Base-by-base conservation (phyloP, 2,329 filamentous ascomycete species). In the Colletotrichum salicis region DNA sequence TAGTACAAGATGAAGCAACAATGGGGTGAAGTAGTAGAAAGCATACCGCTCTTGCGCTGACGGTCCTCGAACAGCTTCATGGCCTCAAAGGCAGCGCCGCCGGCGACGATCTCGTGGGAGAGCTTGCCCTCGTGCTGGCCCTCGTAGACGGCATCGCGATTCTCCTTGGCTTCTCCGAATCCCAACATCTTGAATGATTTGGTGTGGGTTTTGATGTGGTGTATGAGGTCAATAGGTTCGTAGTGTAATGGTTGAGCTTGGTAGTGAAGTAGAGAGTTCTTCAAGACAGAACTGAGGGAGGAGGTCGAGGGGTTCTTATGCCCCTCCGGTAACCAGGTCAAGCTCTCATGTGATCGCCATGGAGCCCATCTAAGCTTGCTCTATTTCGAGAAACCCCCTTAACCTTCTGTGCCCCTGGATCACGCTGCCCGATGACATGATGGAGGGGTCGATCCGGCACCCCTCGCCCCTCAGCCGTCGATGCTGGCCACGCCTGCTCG, bases 21-120 rank as follows among this genome's bases (percentile, higher is more conserved):
- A 29, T 29, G 24, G 3, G 3, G 1, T 29, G 27, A 29, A 29
- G 27, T 3, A 4, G 27, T 29, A 29, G 27, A 29, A 29, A 29
- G 77, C 84, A 31, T 84, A 90, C 91, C 93, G 80, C 93, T 86
- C 68, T 83, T 85, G 78, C 92, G 91, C 84, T 95, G 92, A 77
- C 89, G 86, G 81, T 95, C 91, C 83, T 95, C 93, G 77, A 91
- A 95, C 27, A 91, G 85, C 86, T 94, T 94, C 88, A 96, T 93
- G 77, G 91, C 94, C 74, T 90, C 91, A 79, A 96, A 96, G 73
- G 92, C 90, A 70, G 93, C 93, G 70, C 90, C 94, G 74, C 93
- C 93, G 75, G 91, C 93, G 67, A 95, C 80, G 59, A 94, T 79
- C 84, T 96, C 93, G 83, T 96, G 93, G 76, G 76, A 74, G 67